Evolutionary conservation across 2,329 filamentous ascomycete genomes (phyloP), one percentile per base, ranked within the genome.

Genomic region (Acrodontium crateriforme): DNA sequence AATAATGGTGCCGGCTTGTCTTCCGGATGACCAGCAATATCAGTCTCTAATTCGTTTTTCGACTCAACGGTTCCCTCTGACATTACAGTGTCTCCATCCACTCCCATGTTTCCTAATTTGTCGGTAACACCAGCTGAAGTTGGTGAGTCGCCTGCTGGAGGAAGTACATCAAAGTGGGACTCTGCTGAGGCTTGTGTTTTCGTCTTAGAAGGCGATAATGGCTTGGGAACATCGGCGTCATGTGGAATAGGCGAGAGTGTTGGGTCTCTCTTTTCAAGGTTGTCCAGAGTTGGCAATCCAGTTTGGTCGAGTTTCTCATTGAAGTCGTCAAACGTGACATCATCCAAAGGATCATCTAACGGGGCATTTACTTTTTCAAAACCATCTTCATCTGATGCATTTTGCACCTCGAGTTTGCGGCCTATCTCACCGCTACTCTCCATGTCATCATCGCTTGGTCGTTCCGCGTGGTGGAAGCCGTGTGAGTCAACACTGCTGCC

Each of bases 331-430:
- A 76, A 78, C 2, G 69, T 71, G 27, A 81, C 76, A 36, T 85
- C 79, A 16, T 53, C 49, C 5, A 45, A 47, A 6, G 51, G 28
- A 11, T 71, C 71, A 43, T 83, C 69, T 16, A 34, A 78, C 24
- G 70, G 68, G 14, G 65, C 62, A 24, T 63, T 63, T 7, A 95
- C 85, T 54, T 93, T 84, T 52, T 98, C 89, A 46, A 94, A 95
- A 1, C 81, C 82, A 49, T 95, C 89, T 38, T 89, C 81, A 40
- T 93, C 83, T 9, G 78, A 77, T 10, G 71, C 74, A 45, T 89
- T 91, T 28, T 78, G 79, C 9, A 87, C 72, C 41, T 87, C 81
- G 1, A 85, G 62, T 25, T 65, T 68, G 29, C 79, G 78, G 27
- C 72, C 66, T 31, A 74, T 72, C 38, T 84, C 80, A 1, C 68